Evolutionary conservation across 2,329 filamentous ascomycete species (phyloP).

Genomic region (Ophiostoma ulmi): DNA sequence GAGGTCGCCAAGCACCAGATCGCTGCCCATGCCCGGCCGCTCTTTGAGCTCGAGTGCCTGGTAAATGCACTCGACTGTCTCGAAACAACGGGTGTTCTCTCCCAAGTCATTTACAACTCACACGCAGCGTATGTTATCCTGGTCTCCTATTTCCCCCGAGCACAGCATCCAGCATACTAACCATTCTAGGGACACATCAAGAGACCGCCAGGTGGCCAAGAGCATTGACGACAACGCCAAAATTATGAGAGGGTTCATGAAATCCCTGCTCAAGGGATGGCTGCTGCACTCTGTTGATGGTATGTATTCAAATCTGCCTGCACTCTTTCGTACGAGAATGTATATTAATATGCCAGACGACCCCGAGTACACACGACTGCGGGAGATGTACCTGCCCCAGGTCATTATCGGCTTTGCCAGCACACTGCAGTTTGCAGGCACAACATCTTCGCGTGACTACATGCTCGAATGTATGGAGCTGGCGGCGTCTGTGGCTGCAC

Average conservation of each 20-base stretch:
- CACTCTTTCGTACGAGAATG: not conserved
- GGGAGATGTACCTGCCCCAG: slow-evolving; percentile 78
- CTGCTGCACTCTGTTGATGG: slow-evolving; percentile 52
- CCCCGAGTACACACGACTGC: slow-evolving; percentile 58
- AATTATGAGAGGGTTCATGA: slow-evolving; percentile 51
- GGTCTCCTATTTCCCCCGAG: not conserved
- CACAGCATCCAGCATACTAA: not conserved
- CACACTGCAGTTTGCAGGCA: slow-evolving; percentile 73
- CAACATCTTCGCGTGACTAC: slow-evolving; percentile 66
- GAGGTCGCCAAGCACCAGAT: slow-evolving; percentile 41
- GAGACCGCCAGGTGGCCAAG: slow-evolving; percentile 48
- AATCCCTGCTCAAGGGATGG: slow-evolving; percentile 61
- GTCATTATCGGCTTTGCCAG: slow-evolving; percentile 77
- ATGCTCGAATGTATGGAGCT: slow-evolving; percentile 84
- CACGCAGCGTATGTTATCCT: slow-evolving; percentile 45
- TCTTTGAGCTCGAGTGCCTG: slow-evolving; percentile 64
- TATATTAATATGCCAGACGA: slow-evolving; percentile 42
- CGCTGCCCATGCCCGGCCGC: slow-evolving; percentile 53
- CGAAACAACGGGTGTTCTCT: slow-evolving; percentile 59
- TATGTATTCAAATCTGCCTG: slow-evolving; percentile 35
- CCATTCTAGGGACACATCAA: slow-evolving; percentile 33
- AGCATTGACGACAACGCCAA: slow-evolving; percentile 53
- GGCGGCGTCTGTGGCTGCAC: slow-evolving; percentile 66
- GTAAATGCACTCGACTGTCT: slow-evolving; percentile 61
- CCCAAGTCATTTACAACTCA: slow-evolving; percentile 49